A percentile compares a stretch with the other conserved stretches of the same genome.
phyloP scores from a whole-genome alignment of 2,329 filamentous ascomycete genomes.

The Bipolaris bicolor region DNA sequence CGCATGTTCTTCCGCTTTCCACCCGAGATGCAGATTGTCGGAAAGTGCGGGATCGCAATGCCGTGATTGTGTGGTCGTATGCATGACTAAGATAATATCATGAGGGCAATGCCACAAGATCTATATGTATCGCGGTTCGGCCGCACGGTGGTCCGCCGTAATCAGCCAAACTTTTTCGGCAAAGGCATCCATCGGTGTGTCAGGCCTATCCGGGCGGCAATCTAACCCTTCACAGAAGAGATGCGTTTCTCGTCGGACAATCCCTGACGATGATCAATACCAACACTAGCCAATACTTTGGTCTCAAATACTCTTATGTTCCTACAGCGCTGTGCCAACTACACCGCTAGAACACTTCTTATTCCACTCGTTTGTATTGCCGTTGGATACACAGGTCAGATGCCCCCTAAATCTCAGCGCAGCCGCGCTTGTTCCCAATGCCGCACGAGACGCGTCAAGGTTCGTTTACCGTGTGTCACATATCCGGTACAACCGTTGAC shows the following conservation, averaged over 20 bases:
- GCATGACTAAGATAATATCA: neutral
- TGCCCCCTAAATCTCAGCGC: constrained; percentile 38
- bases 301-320: neutral
- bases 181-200: neutral
- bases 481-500: neutral
- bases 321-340: neutral
- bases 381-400: neutral
- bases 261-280: neutral
- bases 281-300: neutral
- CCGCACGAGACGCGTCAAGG: constrained; percentile 45
- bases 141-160: too few species aligned
- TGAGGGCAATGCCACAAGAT: neutral
- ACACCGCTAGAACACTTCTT: constrained; percentile 23
- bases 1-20: neutral
- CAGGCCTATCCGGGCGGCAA: neutral
- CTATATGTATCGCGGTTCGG: neutral
- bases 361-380: constrained; percentile 17
- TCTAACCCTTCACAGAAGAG: neutral
- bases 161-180: neutral
- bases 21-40: neutral
- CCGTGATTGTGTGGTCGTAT: neutral
- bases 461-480: constrained; percentile 9
- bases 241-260: neutral
- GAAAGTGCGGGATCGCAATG: neutral
- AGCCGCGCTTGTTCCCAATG: constrained; percentile 45